Base-by-base conservation (phyloP, 495 filamentous ascomycete species). In the Talaromyces adpressus region DNA sequence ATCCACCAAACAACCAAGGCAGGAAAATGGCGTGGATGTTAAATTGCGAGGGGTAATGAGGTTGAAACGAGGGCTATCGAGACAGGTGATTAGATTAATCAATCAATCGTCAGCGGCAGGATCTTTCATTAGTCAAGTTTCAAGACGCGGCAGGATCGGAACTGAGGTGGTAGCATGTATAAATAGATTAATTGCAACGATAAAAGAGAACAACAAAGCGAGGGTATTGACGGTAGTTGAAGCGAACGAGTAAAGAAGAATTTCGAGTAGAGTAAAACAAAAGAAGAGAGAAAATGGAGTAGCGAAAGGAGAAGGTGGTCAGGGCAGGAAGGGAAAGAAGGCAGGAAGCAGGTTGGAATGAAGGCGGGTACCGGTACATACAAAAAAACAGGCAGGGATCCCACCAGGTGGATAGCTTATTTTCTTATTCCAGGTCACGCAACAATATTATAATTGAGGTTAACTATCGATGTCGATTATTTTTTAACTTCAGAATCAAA, bases 61-160 rank as follows among this genome's bases (percentile, higher is more conserved):
- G 41, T 47, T 36, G 57, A 59, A 18, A 39, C 14, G 32, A 59
- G 32, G 57, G 27, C 39, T 45, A 29, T 18, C 11, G 22, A 27
- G 29, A 25, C 23, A 59, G 20, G 16, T 12, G 30, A 45, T 59
- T 22, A 59, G 39, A 52, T 61, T 29, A 47, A 25, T 61, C 45
- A 39, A 30, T 36, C 16, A 36, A 23, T 32, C 32, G 30, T 58
- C 30, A 36, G 56, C 56, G 56, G 56, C 27, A 58, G 29, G 56
- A 58, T 36, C 30, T n/a, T 32, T 45, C 27, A 36, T 59, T 52
- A 61, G 36, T 45, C 45, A 47, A 61, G 59, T 45, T 61, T 61
- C 56, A 58, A 36, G 56, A 34, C 27, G 56, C 56, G 56, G 56
- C 30, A 58, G 56, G 59, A n/a, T 29, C 59, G 59, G 59, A 61